Conservation (phyloP, 805 yeast species). For the Candida peoriensis region DNA sequence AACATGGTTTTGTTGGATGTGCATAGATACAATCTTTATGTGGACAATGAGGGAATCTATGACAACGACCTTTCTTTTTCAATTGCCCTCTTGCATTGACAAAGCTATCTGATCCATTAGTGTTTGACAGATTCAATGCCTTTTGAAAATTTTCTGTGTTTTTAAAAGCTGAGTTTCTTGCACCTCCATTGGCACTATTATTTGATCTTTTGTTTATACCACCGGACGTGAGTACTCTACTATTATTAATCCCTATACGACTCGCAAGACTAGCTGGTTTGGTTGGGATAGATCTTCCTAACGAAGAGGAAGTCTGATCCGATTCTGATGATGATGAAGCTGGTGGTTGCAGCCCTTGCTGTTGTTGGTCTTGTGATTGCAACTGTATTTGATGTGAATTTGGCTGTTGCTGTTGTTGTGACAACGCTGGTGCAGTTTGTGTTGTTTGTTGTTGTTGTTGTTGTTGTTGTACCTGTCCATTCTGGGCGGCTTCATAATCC, state of each 20-base stretch:
- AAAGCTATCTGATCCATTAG: slow-evolving; percentile 25
- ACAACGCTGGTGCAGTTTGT: background rate
- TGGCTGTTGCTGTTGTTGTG: slow-evolving; percentile 1
- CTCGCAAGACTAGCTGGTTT: slow-evolving; percentile 6
- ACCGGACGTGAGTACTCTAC: too few relatives aligned
- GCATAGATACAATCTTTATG: slow-evolving; percentile 62
- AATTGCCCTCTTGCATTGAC: slow-evolving; percentile 29
- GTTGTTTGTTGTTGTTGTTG: too few relatives aligned
- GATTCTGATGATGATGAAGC: background rate
- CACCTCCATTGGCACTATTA: background rate
- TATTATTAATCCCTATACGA: slow-evolving; percentile 4
- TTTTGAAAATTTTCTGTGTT: slow-evolving; percentile 31
- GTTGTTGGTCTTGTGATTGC: slow-evolving; percentile 1
- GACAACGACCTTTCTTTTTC: slow-evolving; percentile 61
- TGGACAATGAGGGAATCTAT: slow-evolving; percentile 66
- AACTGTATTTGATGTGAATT: slow-evolving; percentile 1
- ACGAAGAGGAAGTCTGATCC: slow-evolving; percentile 2
- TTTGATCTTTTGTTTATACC: slow-evolving; percentile 9
- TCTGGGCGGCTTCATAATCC: slow-evolving; percentile 5
- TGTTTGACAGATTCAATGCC: slow-evolving; percentile 33
- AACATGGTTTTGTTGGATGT: slow-evolving; percentile 77
- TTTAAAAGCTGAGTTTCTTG: slow-evolving; percentile 21
- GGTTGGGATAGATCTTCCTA: slow-evolving; percentile 7
- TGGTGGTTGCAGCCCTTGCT: slow-evolving; percentile 1
- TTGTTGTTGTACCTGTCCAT: slow-evolving; percentile 5